Conservation (phyloP, 208 protist species). For the Trypanosoma cruzi region DNA sequence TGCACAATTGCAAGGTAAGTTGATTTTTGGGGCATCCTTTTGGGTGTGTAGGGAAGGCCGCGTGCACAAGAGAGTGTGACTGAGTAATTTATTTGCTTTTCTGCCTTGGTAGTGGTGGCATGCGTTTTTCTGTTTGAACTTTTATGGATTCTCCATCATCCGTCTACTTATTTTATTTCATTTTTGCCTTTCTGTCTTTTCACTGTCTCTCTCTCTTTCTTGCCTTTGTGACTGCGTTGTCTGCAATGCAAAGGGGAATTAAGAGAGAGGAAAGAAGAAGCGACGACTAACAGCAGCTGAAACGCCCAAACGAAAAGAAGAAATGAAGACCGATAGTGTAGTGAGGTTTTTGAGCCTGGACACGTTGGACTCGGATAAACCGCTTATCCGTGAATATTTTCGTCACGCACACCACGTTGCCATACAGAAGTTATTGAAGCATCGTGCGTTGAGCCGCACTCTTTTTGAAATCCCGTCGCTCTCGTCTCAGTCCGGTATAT, state of each 20-base stretch:
- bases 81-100: slow-evolving; percentile 14
- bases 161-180: background rate
- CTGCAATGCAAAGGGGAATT: background rate
- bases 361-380: slow-evolving; percentile 3
- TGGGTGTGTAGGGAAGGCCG: background rate
- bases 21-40: background rate
- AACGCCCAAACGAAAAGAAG: background rate
- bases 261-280: background rate
- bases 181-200: slow-evolving; percentile 15
- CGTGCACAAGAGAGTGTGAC: background rate
- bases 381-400: slow-evolving; percentile 21
- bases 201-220: slow-evolving; percentile 3
- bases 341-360: slow-evolving; percentile 1
- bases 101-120: too few species aligned
- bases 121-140: slow-evolving; percentile 2
- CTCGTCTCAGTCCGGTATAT: slow-evolving; percentile 11
- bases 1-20: background rate
- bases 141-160: slow-evolving; percentile 2
- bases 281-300: background rate
- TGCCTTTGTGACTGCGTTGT: slow-evolving; percentile 6
- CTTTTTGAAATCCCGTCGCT: background rate
- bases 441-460: background rate
- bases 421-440: background rate
- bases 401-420: slow-evolving; percentile 1
- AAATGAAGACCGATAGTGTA: background rate